These are phyloP conservation scores for Psilocybe mexicana DNA, from an alignment of 1,284 basidiomycete species.

Conservation along the genomic window DNA sequence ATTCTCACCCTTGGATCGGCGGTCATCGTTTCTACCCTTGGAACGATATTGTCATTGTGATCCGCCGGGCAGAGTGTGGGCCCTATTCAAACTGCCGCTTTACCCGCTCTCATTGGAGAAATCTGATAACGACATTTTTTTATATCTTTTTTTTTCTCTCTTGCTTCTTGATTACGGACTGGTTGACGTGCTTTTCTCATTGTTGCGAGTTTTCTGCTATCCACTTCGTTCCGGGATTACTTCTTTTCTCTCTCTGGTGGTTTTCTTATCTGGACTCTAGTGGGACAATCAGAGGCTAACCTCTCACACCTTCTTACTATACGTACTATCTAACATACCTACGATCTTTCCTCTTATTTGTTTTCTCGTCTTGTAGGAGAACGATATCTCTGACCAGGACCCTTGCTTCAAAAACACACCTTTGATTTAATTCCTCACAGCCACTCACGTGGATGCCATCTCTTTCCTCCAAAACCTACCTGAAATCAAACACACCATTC, in stretches of 20 bases:
- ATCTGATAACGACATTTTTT: not conserved
- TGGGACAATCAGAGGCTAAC: not conserved
- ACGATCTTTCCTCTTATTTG: not conserved
- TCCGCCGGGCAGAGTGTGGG: constrained; percentile 1
- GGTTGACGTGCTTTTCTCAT: not conserved
- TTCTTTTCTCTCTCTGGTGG: not conserved
- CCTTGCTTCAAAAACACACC: not conserved
- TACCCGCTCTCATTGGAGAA: not conserved
- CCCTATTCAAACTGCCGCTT: not conserved
- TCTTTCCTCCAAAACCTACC: not conserved
- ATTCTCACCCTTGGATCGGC: constrained; percentile 23
- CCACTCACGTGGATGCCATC: not conserved
- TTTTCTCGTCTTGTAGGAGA: not conserved
- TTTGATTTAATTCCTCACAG: not conserved
- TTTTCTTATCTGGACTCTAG: not conserved
- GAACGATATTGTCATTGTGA: constrained; percentile 26
- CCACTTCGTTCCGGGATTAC: not conserved
- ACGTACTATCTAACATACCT: not conserved
- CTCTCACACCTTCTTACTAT: not conserved
- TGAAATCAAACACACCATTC: not conserved
- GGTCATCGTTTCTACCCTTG: constrained; percentile 21
- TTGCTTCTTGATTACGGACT: not conserved
- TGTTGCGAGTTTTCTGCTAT: not conserved
- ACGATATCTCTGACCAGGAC: not conserved
- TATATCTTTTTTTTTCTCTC: not conserved